A percentile compares a stretch with the other conserved stretches of the same genome.
Evolutionary conservation across 345 rosid species (phyloP).

Genomic region (Cardamine chenopodiifolia): DNA sequence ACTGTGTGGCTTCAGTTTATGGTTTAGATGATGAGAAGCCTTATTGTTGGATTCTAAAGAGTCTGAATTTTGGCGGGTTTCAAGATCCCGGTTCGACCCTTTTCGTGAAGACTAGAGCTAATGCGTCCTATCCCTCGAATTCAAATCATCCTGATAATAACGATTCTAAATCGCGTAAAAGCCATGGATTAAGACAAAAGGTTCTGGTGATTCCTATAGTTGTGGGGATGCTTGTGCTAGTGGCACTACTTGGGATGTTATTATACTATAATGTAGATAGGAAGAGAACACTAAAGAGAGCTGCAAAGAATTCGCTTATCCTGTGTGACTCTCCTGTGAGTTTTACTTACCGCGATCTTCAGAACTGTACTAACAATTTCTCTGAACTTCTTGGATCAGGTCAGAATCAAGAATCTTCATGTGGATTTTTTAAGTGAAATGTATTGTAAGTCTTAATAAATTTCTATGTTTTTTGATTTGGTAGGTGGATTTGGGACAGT

Average conservation of each 20-base stretch:
- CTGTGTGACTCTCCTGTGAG: constrained; percentile 69
- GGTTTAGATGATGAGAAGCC: constrained; percentile 89
- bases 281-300: constrained; percentile 57
- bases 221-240: constrained; percentile 59
- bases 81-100: constrained; percentile 77
- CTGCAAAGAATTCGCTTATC: constrained; percentile 53
- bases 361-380: constrained; percentile 64
- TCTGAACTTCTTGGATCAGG: constrained; percentile 84
- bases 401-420: constrained; percentile 28
- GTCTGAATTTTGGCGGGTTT: constrained; percentile 78
- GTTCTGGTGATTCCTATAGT: constrained; percentile 65
- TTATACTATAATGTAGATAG: constrained; percentile 65
- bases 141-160: constrained; percentile 26
- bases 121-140: constrained; percentile 41
- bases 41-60: constrained; percentile 82
- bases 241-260: constrained; percentile 65
- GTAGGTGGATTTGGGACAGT: constrained; percentile 92
- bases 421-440: background rate
- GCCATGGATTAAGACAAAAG: constrained; percentile 44
- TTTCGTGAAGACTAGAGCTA: constrained; percentile 65
- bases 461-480: too few relatives aligned
- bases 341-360: constrained; percentile 75
- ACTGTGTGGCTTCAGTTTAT: constrained; percentile 84
- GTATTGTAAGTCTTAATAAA: too few relatives aligned
- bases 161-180: constrained; percentile 16